These are phyloP conservation scores for Jamesozyma jinghongensis DNA, from an alignment of 805 yeast species.

Conservation along the genomic window DNA sequence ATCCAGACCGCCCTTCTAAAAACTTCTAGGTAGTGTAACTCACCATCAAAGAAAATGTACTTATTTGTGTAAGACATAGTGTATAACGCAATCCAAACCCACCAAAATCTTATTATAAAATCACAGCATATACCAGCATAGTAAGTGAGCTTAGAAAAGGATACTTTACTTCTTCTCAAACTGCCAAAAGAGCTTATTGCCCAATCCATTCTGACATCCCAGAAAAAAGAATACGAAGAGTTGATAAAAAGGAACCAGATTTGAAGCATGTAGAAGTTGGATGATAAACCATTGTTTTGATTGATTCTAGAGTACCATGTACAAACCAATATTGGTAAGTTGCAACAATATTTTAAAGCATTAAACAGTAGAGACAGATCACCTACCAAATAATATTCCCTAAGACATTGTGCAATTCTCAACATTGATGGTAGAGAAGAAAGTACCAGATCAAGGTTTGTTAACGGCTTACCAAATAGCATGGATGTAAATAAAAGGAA, in stretches of 20 bases:
- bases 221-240: conserved; percentile 68
- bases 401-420: conserved; percentile 72
- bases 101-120: conserved; percentile 59
- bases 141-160: conserved; percentile 34
- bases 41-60: conserved; percentile 45
- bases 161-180: conserved; percentile 8
- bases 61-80: conserved; percentile 34
- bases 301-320: conserved; percentile 21
- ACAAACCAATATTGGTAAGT: conserved; percentile 43
- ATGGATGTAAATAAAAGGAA: conserved; percentile 48
- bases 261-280: conserved; percentile 15
- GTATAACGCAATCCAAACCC: conserved; percentile 49
- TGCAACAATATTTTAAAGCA: conserved; percentile 63
- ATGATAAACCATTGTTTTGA: conserved; percentile 3
- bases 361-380: conserved; percentile 56
- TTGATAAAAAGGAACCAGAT: conserved; percentile 44
- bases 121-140: conserved; percentile 51
- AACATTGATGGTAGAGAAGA: conserved; percentile 56
- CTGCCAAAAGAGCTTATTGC: conserved; percentile 44
- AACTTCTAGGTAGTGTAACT: conserved; percentile 65
- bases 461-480: conserved; percentile 16
- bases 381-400: conserved; percentile 43
- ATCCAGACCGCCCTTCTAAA: conserved; percentile 87
- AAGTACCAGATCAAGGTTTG: conserved; percentile 22
- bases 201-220: conserved; percentile 95